These are phyloP conservation scores for Erodium maritimum DNA, from an alignment of 345 rosid genomes.

Conservation along the genomic window DNA sequence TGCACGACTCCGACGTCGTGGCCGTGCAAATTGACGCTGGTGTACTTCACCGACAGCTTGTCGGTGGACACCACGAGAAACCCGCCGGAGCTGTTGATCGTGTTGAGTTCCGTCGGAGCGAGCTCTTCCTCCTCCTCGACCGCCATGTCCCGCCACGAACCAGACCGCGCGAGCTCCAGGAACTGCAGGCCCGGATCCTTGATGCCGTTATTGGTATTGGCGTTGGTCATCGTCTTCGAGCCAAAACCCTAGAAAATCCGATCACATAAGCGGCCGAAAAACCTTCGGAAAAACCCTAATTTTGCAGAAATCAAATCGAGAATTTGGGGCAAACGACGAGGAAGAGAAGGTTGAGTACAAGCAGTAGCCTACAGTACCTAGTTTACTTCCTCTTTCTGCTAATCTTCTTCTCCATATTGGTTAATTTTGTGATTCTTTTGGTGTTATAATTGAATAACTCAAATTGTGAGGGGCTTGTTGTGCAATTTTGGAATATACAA, in stretches of 20 bases:
- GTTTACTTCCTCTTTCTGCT: no score
- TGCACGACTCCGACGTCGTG: conserved; percentile 87
- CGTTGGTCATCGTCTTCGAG: conserved; percentile 1
- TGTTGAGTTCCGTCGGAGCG: conserved; percentile 73
- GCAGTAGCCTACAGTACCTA: no score
- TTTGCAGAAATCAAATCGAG: neutral
- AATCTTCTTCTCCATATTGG: no score
- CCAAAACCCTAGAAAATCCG: no score
- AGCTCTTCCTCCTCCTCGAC: conserved; percentile 47
- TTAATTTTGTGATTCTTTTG: no score
- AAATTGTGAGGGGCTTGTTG: no score
- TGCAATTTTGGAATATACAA: no score
- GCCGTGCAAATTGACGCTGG: conserved; percentile 47
- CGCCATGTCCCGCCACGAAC: conserved; percentile 12
- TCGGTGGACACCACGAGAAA: conserved; percentile 68
- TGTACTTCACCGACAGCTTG: conserved; percentile 70
- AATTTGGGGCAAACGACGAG: neutral
- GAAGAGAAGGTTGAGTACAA: no score
- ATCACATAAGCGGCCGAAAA: neutral
- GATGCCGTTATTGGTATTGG: neutral
- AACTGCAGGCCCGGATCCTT: conserved; percentile 44
- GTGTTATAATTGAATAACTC: no score
- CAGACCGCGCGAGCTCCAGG: conserved; percentile 31
- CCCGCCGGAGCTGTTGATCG: conserved; percentile 78
- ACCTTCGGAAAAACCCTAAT: neutral